Base-by-base conservation (phyloP, 2,329 filamentous ascomycete genomes). In the Xylaria polymorpha region DNA sequence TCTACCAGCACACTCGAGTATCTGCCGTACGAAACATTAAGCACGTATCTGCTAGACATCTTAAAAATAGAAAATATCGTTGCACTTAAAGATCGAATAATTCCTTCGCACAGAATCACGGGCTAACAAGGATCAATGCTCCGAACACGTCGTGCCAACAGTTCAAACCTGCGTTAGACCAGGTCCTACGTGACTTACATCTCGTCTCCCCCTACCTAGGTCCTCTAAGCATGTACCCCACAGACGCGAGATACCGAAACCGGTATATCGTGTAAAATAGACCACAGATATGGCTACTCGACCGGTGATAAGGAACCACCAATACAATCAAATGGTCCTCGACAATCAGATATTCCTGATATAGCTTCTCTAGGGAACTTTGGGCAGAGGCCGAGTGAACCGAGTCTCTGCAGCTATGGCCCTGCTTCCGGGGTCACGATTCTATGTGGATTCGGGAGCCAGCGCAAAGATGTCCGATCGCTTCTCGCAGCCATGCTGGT, bases 161-260 rank as follows among this genome's bases (percentile, higher is more conserved):
- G 14, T 57, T 57, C 51, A 66, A 62, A 61, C 43, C 2, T 64
- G 67, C 44, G 69, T 67, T 61, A 46, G 62, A 62, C 53, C 51
- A 41, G 22, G 43, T 61, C 37, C 39, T 62, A 46, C 22, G 35
- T 60, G 55, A 64, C 67, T 58, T 48, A 60, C 64, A 67, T 66
- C 37, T 53, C 43, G 39, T 65, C 32, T 56, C 64, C 57, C 56
- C 57, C 56, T 48, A 62, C 29, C 25, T 53, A 64, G 25, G 25
- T 29, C 25, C 63, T 55, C 43, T 43, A 55, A 39, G 35, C 59
- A 70, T 70, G 67, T 64, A 71, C 70, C 70, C 70, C 70, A 71
- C 70, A 71, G 37, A 66, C 59, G 57, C 69, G 64, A 69, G 56
- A 71, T 70, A 70, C 70, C 70, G 64, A 61, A 70, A 70, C 56